A percentile compares a stretch with the other conserved stretches of the same genome.
These are phyloP conservation scores for Fusarium sp. DNA, from an alignment of 2,329 filamentous ascomycete species.

Conservation along the genomic window DNA sequence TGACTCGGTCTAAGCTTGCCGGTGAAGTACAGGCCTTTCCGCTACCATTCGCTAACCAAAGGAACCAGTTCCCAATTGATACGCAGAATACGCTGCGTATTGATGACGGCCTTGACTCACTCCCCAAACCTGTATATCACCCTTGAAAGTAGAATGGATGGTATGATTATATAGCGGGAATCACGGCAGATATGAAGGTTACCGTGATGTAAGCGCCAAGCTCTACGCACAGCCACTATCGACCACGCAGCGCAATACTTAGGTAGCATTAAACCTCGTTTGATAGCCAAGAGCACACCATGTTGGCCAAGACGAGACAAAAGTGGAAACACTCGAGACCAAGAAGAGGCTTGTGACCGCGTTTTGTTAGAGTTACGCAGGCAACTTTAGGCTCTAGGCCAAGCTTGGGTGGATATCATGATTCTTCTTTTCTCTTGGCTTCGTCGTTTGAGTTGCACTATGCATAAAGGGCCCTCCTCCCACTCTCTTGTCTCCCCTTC, in stretches of 20 bases:
- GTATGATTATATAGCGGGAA: background rate
- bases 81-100: constrained; percentile 15
- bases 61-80: background rate
- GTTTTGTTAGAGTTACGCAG: constrained; percentile 9
- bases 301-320: constrained; percentile 9
- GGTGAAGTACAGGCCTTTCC: background rate
- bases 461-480: constrained; percentile 25
- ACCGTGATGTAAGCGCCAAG: constrained; percentile 31
- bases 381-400: constrained; percentile 11
- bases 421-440: background rate
- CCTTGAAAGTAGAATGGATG: background rate
- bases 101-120: constrained; percentile 6
- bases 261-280: constrained; percentile 8
- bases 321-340: constrained; percentile 14
- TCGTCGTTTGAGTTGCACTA: constrained; percentile 1
- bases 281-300: constrained; percentile 20
- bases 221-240: constrained; percentile 23
- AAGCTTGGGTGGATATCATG: constrained; percentile 21
- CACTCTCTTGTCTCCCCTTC: constrained; percentile 1
- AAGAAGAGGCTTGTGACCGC: constrained; percentile 16
- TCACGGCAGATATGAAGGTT: background rate
- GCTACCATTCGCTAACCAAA: background rate
- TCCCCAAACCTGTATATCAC: background rate
- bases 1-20: background rate
- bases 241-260: background rate